Percentiles rank a stretch among this genome's conserved stretches.
These are phyloP conservation scores for Penicillium herquei DNA, from an alignment of 495 filamentous ascomycete genomes.

Conservation along the genomic window DNA sequence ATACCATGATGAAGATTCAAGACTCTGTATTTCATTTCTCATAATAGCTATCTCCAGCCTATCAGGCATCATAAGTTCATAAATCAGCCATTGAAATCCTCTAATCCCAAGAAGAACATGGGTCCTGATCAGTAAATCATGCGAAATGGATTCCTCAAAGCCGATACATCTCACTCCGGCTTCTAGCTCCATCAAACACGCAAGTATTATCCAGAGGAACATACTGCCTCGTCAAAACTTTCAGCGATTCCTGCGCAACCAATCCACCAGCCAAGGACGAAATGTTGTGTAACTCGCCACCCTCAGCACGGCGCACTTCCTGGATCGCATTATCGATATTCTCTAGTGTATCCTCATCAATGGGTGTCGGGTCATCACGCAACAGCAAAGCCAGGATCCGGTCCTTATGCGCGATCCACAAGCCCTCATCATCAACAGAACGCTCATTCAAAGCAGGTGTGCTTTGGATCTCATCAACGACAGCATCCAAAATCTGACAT, in stretches of 20 bases:
- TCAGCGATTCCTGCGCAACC: slow-evolving; percentile 93
- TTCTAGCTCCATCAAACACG: slow-evolving; percentile 85
- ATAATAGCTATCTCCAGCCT: not conserved
- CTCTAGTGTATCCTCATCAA: slow-evolving; percentile 34
- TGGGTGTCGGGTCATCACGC: slow-evolving; percentile 47
- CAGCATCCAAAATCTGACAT: slow-evolving; percentile 61
- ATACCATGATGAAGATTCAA: too few relatives aligned
- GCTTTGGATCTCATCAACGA: slow-evolving; percentile 42
- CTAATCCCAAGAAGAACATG: not conserved
- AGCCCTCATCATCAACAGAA: slow-evolving; percentile 34
- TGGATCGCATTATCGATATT: slow-evolving; percentile 53
- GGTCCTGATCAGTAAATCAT: not conserved
- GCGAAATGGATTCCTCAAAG: slow-evolving; percentile 23
- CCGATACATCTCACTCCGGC: slow-evolving; percentile 66
- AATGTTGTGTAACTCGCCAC: slow-evolving; percentile 91
- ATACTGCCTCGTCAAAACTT: slow-evolving; percentile 95
- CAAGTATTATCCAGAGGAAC: slow-evolving; percentile 91
- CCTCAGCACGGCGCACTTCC: slow-evolving; percentile 73
- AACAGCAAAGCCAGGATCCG: slow-evolving; percentile 40
- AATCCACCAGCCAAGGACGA: slow-evolving; percentile 88
- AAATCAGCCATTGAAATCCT: not conserved
- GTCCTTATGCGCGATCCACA: slow-evolving; percentile 44
- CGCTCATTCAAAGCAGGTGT: slow-evolving; percentile 10
- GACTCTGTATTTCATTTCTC: not conserved
- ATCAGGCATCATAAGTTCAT: slow-evolving; percentile 10